Base-by-base conservation (phyloP, 2,329 filamentous ascomycete species). In the Aspergillus ochraceus region DNA sequence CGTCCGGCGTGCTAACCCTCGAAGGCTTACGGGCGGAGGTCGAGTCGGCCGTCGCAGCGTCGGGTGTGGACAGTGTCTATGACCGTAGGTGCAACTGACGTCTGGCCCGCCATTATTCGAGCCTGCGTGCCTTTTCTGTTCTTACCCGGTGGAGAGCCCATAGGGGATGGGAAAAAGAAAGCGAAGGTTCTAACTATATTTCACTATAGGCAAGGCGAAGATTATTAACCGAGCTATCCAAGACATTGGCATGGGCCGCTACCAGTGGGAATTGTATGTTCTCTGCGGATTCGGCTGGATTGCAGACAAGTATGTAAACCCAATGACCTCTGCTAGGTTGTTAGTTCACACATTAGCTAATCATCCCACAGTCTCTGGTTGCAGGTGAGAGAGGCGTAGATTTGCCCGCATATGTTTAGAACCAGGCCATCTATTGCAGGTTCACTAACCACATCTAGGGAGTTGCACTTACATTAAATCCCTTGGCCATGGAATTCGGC, bases 281-380 rank as follows among this genome's bases (percentile, higher is more conserved):
- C 80, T 96, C 0, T 93, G 90, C 69, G 92, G 92, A 2, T 92
- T 91, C 70, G 92, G 92, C 20, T 96, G 91, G 91, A 85, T 92
- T 49, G 90, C 90, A 11, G 91, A 95, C 72, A 94, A 94, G 88
- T 90, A 76, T 80, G 85, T 26, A 19, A 19, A 42, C 12, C 4
- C 4, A 20, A 80, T n/a, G 12, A n/a, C 10, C 20, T 5, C 20
- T 19, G 30, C 24, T n/a, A n/a, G n/a, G n/a, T 49, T 20, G 4
- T 30, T 5, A 19, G 19, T 1, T 17, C 11, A 2, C 5, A 17
- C 11, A 17, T 10, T 1, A 24, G 45, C 64, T 72, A 61, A 72
- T 60, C 42, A 19, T 32, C 6, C 62, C 63, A 20, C 68, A 89
- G 87, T 75, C 79, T 91, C 19, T 92, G 89, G 90, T 83, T 92